Base-by-base conservation (phyloP, 2,329 filamentous ascomycete genomes). In the Lachnellula suecica region DNA sequence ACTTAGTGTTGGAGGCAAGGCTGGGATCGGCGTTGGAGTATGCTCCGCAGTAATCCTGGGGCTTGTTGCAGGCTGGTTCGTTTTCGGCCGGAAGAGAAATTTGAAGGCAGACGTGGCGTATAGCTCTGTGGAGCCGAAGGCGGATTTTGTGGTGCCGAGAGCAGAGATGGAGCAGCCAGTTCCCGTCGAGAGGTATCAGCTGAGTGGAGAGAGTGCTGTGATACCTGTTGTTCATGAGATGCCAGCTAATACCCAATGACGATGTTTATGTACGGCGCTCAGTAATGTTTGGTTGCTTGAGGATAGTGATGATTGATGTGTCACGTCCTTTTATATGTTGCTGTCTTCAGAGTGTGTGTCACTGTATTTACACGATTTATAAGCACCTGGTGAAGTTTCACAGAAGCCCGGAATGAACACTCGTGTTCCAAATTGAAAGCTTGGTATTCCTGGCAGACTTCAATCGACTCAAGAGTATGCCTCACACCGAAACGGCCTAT, bases 21-120 rank as follows among this genome's bases (percentile, higher is more conserved):
- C 35, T 42, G 49, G 49, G 15, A 22, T 52, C 27, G 43, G 49
- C 23, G 42, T 52, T 41, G 49, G 49, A 24, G 37, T 52, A 23
- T 40, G 42, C 20, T 29, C 38, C 7, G 49, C 49, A 11, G 24
- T 47, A 15, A 15, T 52, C 19, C 13, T 52, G 34, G 44, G 49
- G 3, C 13, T 52, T 17, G 23, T 22, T 17, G 49, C 35, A 15
- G 49, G 49, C 3, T 52, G 49, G 49, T 41, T 47, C 10, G 19
- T 47, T 11, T 52, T 47, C 27, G 49, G 43, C 4, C n/a, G n/a
- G n/a, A n/a, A n/a, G n/a, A 20, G 43, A 29, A 35, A 34, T 19
- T 29, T 27, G 43, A 38, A 23, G 15, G 38, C 29, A n/a, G 34
- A n/a, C 11, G 15, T 37, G 29, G 35, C 29, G 29, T 25, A 22